Conservation (phyloP, 2,329 filamentous ascomycete species). For the Helminthosporium solani region DNA sequence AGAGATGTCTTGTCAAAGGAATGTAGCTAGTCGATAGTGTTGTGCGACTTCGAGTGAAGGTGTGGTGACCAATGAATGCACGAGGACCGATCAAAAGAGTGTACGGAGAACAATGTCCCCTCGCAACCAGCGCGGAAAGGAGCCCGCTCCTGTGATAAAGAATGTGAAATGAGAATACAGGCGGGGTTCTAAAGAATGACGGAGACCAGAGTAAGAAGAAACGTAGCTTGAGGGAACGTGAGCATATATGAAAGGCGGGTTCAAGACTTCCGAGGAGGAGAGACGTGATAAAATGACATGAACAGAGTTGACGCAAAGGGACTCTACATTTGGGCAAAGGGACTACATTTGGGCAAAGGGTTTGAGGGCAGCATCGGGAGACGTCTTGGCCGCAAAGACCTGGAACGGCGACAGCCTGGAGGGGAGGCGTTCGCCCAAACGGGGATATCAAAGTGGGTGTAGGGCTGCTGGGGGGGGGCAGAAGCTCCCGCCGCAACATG, state of each 20-base stretch:
- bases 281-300: slow-evolving; percentile 33
- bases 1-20: slow-evolving; percentile 34
- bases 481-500: slow-evolving; percentile 14
- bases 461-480: slow-evolving; percentile 36
- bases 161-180: slow-evolving; percentile 34
- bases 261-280: slow-evolving; percentile 31
- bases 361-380: slow-evolving; percentile 44
- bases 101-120: slow-evolving; percentile 41
- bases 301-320: slow-evolving; percentile 39
- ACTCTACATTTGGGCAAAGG: slow-evolving; percentile 35
- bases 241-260: slow-evolving; percentile 41
- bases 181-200: slow-evolving; percentile 41
- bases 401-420: slow-evolving; percentile 41
- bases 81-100: slow-evolving; percentile 35
- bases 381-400: slow-evolving; percentile 45
- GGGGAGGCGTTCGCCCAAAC: slow-evolving; percentile 42
- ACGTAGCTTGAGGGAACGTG: slow-evolving; percentile 30
- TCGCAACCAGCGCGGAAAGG: slow-evolving; percentile 43
- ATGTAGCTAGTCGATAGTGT: slow-evolving; percentile 38
- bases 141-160: slow-evolving; percentile 40
- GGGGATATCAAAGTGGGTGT: slow-evolving; percentile 34
- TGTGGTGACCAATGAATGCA: slow-evolving; percentile 28
- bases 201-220: slow-evolving; percentile 40
- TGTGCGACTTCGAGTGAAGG: slow-evolving; percentile 34
- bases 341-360: slow-evolving; percentile 36